phyloP scores from a whole-genome alignment of 495 filamentous ascomycete species.

The Trichoderma orchidacearum region DNA sequence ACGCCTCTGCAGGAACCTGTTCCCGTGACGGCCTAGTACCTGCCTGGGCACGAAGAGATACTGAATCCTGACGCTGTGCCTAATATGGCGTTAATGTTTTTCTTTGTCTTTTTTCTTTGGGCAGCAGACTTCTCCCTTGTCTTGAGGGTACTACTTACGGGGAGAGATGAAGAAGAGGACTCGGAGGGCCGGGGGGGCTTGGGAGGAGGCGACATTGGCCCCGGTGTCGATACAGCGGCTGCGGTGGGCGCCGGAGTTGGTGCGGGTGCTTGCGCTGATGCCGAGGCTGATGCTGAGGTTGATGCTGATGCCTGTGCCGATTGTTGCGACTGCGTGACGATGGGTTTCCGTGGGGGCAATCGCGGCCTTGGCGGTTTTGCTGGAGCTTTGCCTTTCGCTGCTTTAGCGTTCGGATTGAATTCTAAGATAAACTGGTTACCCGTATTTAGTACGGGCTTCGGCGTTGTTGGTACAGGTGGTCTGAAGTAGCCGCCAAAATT shows the following conservation, averaged over 20 bases:
- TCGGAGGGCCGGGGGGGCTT: neutral
- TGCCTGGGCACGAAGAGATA: neutral
- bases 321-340: neutral
- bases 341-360: neutral
- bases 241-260: too few relatives aligned
- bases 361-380: constrained; percentile 1
- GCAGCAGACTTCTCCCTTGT: neutral
- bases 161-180: neutral
- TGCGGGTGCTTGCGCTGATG: too few relatives aligned
- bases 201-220: neutral
- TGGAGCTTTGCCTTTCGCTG: neutral
- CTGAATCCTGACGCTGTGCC: neutral
- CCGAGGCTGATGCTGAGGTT: neutral
- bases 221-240: neutral
- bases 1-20: constrained; percentile 10
- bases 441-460: neutral
- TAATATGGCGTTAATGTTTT: neutral
- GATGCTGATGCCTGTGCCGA: neutral
- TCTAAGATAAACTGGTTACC: constrained; percentile 3
- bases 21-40: constrained; percentile 3
- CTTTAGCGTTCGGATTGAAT: neutral
- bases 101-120: too few relatives aligned
- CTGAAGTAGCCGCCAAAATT: constrained; percentile 1
- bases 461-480: constrained; percentile 1
- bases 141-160: neutral